Evolutionary conservation across 805 yeast genomes (phyloP).

Genomic region (Starmerella bombi): DNA sequence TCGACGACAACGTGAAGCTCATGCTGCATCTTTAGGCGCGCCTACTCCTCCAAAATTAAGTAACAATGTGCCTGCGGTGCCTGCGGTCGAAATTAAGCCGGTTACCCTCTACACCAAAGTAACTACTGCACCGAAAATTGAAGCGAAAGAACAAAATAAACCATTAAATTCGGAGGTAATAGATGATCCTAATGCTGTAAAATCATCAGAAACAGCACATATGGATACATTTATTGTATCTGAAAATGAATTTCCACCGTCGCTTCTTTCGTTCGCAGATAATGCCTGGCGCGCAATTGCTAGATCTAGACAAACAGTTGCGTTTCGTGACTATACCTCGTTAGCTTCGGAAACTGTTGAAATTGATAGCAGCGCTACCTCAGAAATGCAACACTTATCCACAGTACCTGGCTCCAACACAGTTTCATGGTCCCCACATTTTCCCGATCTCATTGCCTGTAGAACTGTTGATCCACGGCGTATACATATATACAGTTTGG

Average conservation of each 20-base stretch:
- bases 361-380: not conserved
- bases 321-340: constrained; percentile 2
- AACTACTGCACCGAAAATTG: no score
- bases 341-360: not conserved
- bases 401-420: not conserved
- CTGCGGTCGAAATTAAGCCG: constrained; percentile 2
- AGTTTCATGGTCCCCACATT: constrained; percentile 28
- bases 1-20: constrained; percentile 33
- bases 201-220: no score
- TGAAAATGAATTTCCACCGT: no score
- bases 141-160: not conserved
- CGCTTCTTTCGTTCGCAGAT: constrained; percentile 19
- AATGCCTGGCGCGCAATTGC: constrained; percentile 26
- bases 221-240: no score
- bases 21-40: constrained; percentile 19
- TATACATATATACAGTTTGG: constrained; percentile 29
- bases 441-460: constrained; percentile 27
- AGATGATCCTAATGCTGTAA: no score
- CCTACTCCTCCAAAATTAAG: not conserved
- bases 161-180: no score
- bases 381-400: no score
- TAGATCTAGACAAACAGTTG: constrained; percentile 12
- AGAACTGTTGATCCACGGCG: constrained; percentile 11
- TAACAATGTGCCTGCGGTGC: not conserved
- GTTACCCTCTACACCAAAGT: constrained; percentile 1